Evolutionary conservation across 176 grass and related monocot genomes (phyloP).

Genomic region (Eleusine indica): DNA sequence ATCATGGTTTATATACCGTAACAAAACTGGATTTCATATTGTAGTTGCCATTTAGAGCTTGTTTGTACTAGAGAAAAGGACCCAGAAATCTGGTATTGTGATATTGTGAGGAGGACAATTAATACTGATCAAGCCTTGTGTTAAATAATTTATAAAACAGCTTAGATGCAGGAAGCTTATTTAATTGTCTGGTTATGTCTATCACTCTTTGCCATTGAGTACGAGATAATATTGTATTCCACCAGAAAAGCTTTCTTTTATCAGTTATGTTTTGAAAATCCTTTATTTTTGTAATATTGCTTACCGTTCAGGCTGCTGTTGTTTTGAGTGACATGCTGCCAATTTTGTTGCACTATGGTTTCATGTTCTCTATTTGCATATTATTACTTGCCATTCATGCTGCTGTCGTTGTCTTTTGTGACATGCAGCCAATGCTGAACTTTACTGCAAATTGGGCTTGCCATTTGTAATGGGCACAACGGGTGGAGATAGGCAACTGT

Average conservation of each 20-base stretch:
- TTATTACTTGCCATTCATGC: constrained; percentile 29
- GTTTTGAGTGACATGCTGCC: not conserved
- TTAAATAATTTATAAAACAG: not conserved
- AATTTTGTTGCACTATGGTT: constrained; percentile 10
- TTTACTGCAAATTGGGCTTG: constrained; percentile 82
- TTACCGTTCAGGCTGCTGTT: not conserved
- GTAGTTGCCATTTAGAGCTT: not conserved
- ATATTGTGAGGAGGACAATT: not conserved
- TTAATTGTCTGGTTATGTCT: not conserved
- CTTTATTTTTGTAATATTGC: not conserved
- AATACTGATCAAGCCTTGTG: not conserved
- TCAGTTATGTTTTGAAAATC: not conserved
- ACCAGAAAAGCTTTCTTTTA: not conserved
- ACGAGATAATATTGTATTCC: not conserved
- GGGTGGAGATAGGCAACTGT: constrained; percentile 65
- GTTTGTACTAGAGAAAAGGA: not conserved
- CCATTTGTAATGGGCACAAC: constrained; percentile 98
- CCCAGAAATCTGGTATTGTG: constrained; percentile 3
- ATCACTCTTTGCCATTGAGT: constrained; percentile 5
- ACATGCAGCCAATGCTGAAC: constrained; percentile 70
- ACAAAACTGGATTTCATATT: not conserved
- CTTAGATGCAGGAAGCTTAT: not conserved
- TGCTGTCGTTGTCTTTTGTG: constrained; percentile 23
- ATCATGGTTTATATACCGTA: not conserved
- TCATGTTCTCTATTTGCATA: constrained; percentile 31